Evolutionary conservation across 2,329 filamentous ascomycete species (phyloP), one percentile per base, ranked within the genome.

Genomic region (Botrytis deweyae): DNA sequence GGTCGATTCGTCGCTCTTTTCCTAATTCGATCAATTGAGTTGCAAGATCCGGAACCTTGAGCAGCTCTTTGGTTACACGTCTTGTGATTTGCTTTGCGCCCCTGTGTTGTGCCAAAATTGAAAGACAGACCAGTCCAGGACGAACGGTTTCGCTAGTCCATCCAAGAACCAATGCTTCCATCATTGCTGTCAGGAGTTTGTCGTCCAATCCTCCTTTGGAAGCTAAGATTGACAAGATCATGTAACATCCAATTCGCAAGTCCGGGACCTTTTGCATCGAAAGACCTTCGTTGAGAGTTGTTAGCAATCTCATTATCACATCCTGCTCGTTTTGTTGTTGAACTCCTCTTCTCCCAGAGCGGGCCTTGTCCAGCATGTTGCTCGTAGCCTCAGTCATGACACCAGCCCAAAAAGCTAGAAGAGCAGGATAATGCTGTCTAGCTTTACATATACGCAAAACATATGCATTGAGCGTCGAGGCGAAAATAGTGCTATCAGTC

Each of bases 381-480:
- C 93, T 92, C 74, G 97, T 87, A 18, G 95, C 91, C 83, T 99
- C 95, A 0, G 94, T 93, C 81, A 93, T 91, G 70, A 98, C 87
- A 64, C 94, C 92, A 7, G 92, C 94, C 95, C 96, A 99, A 81
- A 99, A 98, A 0, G 93, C 92, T 72, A 97, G 84, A 74, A 98
- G 84, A 1, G 90, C 89, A 58, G 93, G 89, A 78, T 96, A 93
- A 72, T 95, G 90, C 74, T 93, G 91, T 71, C 90, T 88, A 59
- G 88, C 86, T 71, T 89, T 88, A 80, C 94, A 91, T 38, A 93
- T 90, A 74, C 91, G 89, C 42, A 97, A 84, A 20, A 94, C 91
- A 83, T 97, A 93, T 72, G 89, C 86, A 78, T 96, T 97, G 72
- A 98, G 86, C 16, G 89, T 85, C 1, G 91, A 86, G 76, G 97